Evolutionary conservation across 2,329 filamentous ascomycete genomes (phyloP).

Genomic region (Volutella citrinella): DNA sequence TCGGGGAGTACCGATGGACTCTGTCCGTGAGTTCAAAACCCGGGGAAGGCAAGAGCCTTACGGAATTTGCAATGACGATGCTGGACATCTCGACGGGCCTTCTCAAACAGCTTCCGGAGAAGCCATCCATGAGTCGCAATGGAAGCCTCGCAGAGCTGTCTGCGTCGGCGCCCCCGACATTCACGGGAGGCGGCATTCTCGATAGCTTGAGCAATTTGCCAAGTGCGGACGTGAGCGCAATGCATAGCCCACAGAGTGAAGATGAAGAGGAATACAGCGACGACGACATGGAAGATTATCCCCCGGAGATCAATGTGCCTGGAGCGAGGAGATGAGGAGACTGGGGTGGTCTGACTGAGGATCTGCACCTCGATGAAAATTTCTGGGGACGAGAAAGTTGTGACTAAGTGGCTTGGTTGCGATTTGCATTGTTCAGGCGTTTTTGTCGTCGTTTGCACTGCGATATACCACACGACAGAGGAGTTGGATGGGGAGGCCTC

Average conservation of each 20-base stretch:
- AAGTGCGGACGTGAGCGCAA: constrained; percentile 47
- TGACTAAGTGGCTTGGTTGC: constrained; percentile 12
- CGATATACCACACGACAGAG: constrained; percentile 21
- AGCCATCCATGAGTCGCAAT: constrained; percentile 61
- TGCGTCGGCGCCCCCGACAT: constrained; percentile 28
- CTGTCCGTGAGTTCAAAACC: constrained; percentile 80
- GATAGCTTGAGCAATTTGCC: constrained; percentile 42
- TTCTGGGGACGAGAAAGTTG: no score
- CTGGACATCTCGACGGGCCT: constrained; percentile 69
- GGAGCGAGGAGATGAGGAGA: no score
- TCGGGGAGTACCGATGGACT: constrained; percentile 93
- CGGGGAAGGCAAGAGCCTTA: constrained; percentile 54
- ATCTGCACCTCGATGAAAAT: no score
- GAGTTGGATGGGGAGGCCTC: constrained; percentile 25
- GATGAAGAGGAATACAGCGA: constrained; percentile 51
- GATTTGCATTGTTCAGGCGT: constrained; percentile 27
- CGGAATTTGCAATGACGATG: constrained; percentile 74
- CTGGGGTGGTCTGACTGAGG: no score
- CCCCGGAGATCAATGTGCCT: no score
- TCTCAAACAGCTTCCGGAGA: constrained; percentile 67
- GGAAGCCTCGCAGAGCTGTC: constrained; percentile 49
- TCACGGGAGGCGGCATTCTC: constrained; percentile 33
- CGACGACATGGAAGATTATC: constrained; percentile 55
- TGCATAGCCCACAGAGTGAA: constrained; percentile 49
- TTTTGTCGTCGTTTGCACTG: constrained; percentile 25